Base-by-base conservation (phyloP, 2,329 filamentous ascomycete species). In the Orbilia quercus region DNA sequence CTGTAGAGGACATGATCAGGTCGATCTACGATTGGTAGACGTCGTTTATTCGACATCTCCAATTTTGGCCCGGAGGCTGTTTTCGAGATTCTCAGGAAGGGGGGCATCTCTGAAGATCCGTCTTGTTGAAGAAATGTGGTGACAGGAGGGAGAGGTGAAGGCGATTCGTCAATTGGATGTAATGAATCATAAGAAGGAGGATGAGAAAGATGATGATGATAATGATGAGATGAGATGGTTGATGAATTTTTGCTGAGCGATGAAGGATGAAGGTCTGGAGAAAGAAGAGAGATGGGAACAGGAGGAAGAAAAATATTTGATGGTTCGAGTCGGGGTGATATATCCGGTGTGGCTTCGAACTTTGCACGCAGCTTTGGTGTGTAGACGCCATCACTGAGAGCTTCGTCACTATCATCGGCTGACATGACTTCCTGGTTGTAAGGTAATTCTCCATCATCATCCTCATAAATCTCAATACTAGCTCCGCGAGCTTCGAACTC, bases 1-100 rank as follows among this genome's bases (percentile, higher is more conserved):
- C 86, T 86, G 71, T 90, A 86, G 77, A 59, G 36, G n/a, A 23
- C 22, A 36, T 36, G 88, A 86, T 79, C 85, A 1, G 22, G 38
- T 12, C 23, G 87, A 75, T 78, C 40, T 2, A 48, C 28, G 28
- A 40, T 54, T 20, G 53, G 53, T 14, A 42, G 50, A 25, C 7
- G 18, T 22, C 38, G 11, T 18, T 44, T 20, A 11, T 31, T 44
- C 12, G 53, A 59, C 5, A 59, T 38, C n/a, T 47, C 14, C 9
- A 48, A 40, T 7, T n/a, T 40, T 16, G 42, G 40, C 22, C 36
- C 34, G 6, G 42, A 20, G 20, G 20, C 42, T 2, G 16, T 16
- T 7, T 45, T 25, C 7, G 45, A 36, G 7, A 55, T 64, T 18
- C 36, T 47, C 12, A 28, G 22, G 5, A 36, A 64, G 1, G 38